A percentile compares a stretch with the other conserved stretches of the same genome.
phyloP scores from a whole-genome alignment of 306 rosid genomes.

The Arachis stenosperma region DNA sequence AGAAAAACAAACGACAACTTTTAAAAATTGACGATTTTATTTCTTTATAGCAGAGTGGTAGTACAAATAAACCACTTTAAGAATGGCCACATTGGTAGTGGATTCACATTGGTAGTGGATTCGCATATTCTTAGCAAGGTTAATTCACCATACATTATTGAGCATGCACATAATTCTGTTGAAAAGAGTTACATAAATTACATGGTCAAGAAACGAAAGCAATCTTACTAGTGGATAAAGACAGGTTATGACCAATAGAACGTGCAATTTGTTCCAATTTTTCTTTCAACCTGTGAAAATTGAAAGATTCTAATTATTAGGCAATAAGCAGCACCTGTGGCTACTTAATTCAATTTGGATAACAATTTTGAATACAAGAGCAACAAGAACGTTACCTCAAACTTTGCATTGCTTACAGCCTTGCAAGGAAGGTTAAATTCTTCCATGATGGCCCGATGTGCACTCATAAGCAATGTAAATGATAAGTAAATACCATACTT shows the following conservation, averaged over 20 bases:
- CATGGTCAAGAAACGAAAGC: too few species aligned
- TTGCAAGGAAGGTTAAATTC: slow-evolving; percentile 72
- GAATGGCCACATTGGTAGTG: not conserved
- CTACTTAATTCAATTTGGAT: slow-evolving; percentile 7
- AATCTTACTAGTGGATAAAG: slow-evolving; percentile 58
- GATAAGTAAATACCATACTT: slow-evolving; percentile 29
- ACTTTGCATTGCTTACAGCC: slow-evolving; percentile 65
- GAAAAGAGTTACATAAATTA: slow-evolving; percentile 16
- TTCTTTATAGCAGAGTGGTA: slow-evolving; percentile 17
- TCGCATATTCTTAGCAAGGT: slow-evolving; percentile 10
- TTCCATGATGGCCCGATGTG: slow-evolving; percentile 71
- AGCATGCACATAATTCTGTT: slow-evolving; percentile 27
- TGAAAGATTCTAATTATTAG: slow-evolving; percentile 22
- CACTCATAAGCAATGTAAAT: slow-evolving; percentile 38
- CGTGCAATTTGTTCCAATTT: slow-evolving; percentile 77
- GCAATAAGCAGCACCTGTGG: slow-evolving; percentile 11
- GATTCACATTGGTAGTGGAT: not conserved
- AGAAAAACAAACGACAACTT: slow-evolving; percentile 26
- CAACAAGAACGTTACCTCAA: slow-evolving; percentile 61
- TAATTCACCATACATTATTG: slow-evolving; percentile 14
- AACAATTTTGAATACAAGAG: slow-evolving; percentile 16
- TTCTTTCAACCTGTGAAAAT: slow-evolving; percentile 65
- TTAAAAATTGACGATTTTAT: not conserved
- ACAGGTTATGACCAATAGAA: slow-evolving; percentile 60
- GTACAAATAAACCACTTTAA: slow-evolving; percentile 22